A percentile compares a stretch with the other conserved stretches of the same genome.
These are phyloP conservation scores for Penicillium sp. DNA, from an alignment of 2,329 filamentous ascomycete species.

Conservation along the genomic window DNA sequence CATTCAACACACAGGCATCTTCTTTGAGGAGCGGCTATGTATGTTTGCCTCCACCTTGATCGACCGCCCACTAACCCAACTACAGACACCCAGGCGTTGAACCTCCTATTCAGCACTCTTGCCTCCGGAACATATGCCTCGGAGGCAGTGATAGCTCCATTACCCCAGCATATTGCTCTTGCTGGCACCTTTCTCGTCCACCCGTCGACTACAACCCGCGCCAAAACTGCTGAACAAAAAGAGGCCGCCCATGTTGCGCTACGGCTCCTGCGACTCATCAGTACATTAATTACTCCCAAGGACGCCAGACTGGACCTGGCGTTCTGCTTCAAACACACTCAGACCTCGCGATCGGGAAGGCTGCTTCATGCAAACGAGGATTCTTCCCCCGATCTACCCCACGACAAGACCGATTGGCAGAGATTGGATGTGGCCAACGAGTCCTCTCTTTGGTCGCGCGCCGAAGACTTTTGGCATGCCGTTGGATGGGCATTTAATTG, in stretches of 20 bases:
- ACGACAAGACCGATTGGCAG: constrained; percentile 54
- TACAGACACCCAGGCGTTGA: constrained; percentile 58
- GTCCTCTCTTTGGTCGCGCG: constrained; percentile 69
- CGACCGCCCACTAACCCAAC: constrained; percentile 5
- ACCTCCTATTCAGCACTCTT: constrained; percentile 55
- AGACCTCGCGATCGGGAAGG: constrained; percentile 32
- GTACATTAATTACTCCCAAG: constrained; percentile 65
- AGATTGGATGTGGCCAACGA: constrained; percentile 60
- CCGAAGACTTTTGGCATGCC: constrained; percentile 83
- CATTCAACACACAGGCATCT: constrained; percentile 65
- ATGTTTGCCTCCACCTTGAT: constrained; percentile 24
- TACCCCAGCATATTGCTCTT: constrained; percentile 70
- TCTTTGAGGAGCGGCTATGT: constrained; percentile 74
- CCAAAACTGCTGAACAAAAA: constrained; percentile 59
- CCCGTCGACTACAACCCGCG: constrained; percentile 72
- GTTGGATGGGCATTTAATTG: constrained; percentile 94
- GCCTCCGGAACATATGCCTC: constrained; percentile 34
- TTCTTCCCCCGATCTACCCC: constrained; percentile 15
- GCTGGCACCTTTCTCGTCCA: constrained; percentile 81
- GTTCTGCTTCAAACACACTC: constrained; percentile 62
- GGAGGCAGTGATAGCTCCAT: constrained; percentile 62
- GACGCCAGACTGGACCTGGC: constrained; percentile 68
- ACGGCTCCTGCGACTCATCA: constrained; percentile 66
- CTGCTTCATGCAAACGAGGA: constrained; percentile 27
- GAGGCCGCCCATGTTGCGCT: constrained; percentile 66